Conservation (phyloP, 139 green algal species). For the Penium margaritaceum region DNA sequence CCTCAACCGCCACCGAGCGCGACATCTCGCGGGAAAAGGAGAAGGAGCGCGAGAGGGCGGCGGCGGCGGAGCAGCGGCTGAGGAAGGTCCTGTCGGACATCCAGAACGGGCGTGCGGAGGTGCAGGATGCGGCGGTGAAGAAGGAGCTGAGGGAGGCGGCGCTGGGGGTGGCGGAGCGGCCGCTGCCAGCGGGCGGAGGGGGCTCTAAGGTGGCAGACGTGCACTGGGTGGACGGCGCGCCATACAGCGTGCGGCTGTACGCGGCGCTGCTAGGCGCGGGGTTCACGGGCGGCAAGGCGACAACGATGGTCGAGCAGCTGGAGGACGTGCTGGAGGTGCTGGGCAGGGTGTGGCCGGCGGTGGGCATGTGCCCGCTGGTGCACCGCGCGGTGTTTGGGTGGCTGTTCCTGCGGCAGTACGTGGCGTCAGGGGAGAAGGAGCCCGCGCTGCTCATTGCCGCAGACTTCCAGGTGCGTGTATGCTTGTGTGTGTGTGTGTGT, state of each 20-base stretch:
- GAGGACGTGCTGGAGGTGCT: slow-evolving; percentile 41
- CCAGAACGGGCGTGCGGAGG: neutral
- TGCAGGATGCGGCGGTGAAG: slow-evolving; percentile 13
- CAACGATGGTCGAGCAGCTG: slow-evolving; percentile 17
- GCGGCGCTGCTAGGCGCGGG: slow-evolving; percentile 22
- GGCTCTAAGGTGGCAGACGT: neutral
- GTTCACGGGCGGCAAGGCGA: slow-evolving; percentile 16
- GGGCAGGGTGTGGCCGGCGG: slow-evolving; percentile 13
- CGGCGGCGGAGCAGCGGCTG: neutral
- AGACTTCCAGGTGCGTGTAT: slow-evolving; percentile 20
- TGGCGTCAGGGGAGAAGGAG: slow-evolving; percentile 29
- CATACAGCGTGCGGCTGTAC: slow-evolving; percentile 35
- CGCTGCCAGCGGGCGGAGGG: neutral
- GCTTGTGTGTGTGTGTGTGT: no score
- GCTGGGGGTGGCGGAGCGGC: slow-evolving; percentile 7
- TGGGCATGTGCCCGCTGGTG: slow-evolving; percentile 27
- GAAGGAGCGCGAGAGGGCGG: slow-evolving; percentile 2
- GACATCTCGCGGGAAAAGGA: no score
- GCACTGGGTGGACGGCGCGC: slow-evolving; percentile 38
- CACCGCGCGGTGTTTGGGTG: slow-evolving; percentile 30
- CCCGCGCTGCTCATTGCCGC: slow-evolving; percentile 9
- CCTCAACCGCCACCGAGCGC: neutral
- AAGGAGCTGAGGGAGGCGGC: slow-evolving; percentile 14
- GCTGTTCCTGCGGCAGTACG: slow-evolving; percentile 38
- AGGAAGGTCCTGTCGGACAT: slow-evolving; percentile 14